phyloP scores from a whole-genome alignment of 2,329 filamentous ascomycete species.

The Botrytis hyacinthi region DNA sequence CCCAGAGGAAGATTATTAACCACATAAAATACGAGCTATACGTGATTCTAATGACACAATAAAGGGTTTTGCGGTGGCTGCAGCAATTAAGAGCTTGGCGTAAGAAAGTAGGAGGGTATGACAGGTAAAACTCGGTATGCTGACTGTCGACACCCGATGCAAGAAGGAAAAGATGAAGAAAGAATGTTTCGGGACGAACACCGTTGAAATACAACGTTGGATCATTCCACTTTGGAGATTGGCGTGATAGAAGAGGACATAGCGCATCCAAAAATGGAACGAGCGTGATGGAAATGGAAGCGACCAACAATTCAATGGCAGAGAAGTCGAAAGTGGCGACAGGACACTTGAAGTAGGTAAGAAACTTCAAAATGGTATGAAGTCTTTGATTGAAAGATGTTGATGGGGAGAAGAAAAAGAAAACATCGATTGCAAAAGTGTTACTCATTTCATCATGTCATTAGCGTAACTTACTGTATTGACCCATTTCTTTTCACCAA shows the following conservation, averaged over 20 bases:
- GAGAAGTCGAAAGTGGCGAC: background rate
- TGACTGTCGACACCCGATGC: background rate
- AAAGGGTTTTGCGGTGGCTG: background rate
- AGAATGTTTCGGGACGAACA: background rate
- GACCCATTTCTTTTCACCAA: background rate
- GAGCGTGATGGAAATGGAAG: background rate
- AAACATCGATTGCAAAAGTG: background rate
- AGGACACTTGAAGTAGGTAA: background rate
- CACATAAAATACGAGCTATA: background rate
- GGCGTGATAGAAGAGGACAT: background rate
- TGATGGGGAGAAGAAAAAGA: background rate
- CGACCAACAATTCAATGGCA: too few species aligned
- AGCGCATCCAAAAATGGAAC: background rate
- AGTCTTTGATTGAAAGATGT: background rate
- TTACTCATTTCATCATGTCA: background rate
- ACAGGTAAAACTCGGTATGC: background rate
- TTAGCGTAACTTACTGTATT: background rate
- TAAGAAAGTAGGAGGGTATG: background rate
- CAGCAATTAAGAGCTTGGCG: background rate
- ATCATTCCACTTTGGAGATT: background rate
- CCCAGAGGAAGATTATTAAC: background rate
- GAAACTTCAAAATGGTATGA: background rate
- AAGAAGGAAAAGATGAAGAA: background rate
- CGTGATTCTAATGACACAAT: background rate
- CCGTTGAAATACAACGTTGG: background rate